Base-by-base conservation (phyloP, 768 basidiomycete species). In the Pleurotus pulmonarius region DNA sequence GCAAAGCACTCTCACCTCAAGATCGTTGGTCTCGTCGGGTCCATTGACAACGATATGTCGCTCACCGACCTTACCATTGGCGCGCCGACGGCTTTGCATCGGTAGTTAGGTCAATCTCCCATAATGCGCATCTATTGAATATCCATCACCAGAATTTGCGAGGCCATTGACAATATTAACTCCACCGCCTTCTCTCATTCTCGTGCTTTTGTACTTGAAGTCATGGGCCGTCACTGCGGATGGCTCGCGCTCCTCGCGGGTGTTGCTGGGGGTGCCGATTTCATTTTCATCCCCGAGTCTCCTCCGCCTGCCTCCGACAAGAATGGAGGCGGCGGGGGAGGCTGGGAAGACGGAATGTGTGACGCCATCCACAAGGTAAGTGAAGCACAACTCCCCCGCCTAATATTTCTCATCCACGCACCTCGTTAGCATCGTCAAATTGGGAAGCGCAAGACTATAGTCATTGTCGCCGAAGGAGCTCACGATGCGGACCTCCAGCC, bases 141-240 rank as follows among this genome's bases (percentile, higher is more conserved):
- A 52, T 41, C 22, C 22, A 11, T 49, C 48, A 11, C n/a, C 24
- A 52, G 51, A 41, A 98, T 98, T 55, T 98, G 97, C 72, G 97
- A 98, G 70, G 87, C 94, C 24, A 91, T 99, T 70, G 97, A 99
- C 68, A 96, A 94, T 61, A 98, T 99, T 71, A 96, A 94, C 64
- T 95, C 94, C 4, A 98, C 97, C 6, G 97, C 97, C 5, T 83
- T 82, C 60, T 96, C 93, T 55, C 97, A 99, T 70, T 98, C 94
- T 25, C 83, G 97, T 56, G 97, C 97, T 0, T 99, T 99, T 70
- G 95, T 99, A 41, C 80, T 99, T 40, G 97, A 98, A 71, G 97
- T 98, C 53, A 99, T 98, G 97, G 97, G 97, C n/a, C 78, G 96
- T 56, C 92, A 98, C 68, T 98, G 97, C 70, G 97, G 97, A n/a